These are phyloP conservation scores for Calonectria pseudoreteaudii DNA, from an alignment of 2,329 filamentous ascomycete genomes.

Conservation along the genomic window DNA sequence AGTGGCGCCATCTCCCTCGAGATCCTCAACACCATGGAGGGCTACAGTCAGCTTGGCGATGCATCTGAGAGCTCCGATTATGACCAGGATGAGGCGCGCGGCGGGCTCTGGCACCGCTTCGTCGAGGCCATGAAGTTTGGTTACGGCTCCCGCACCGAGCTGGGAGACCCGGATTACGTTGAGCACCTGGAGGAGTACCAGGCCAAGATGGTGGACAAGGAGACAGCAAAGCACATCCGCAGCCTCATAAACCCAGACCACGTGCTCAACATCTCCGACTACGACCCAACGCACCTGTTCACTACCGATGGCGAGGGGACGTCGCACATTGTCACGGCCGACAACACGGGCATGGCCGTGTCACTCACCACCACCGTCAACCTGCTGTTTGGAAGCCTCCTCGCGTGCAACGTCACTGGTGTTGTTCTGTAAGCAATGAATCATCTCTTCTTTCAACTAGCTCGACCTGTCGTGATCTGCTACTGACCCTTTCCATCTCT, in stretches of 20 bases:
- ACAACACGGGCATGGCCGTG: constrained; percentile 79
- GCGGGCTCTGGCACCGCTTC: constrained; percentile 83
- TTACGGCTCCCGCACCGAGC: constrained; percentile 81
- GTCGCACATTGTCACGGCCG: constrained; percentile 78
- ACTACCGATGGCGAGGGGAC: constrained; percentile 78
- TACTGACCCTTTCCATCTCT: neutral
- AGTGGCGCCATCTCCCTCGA: constrained; percentile 82
- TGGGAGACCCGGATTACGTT: constrained; percentile 87
- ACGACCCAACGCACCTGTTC: constrained; percentile 77
- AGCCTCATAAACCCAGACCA: constrained; percentile 76
- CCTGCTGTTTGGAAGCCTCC: constrained; percentile 81
- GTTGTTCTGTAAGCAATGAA: constrained; percentile 74
- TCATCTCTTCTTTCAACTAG: constrained; percentile 22
- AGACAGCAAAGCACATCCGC: constrained; percentile 70
- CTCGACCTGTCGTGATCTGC: neutral
- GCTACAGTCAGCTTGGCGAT: constrained; percentile 63
- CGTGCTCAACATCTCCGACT: constrained; percentile 79
- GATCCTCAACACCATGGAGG: constrained; percentile 85
- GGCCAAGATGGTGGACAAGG: constrained; percentile 71
- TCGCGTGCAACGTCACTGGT: constrained; percentile 86
- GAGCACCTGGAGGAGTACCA: constrained; percentile 73
- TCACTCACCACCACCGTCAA: constrained; percentile 91
- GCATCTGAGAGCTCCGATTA: neutral
- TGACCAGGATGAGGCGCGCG: constrained; percentile 63
- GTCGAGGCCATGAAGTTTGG: constrained; percentile 92